Conservation (phyloP, 1,139 yeast species). For the Candida sanyaensis region DNA sequence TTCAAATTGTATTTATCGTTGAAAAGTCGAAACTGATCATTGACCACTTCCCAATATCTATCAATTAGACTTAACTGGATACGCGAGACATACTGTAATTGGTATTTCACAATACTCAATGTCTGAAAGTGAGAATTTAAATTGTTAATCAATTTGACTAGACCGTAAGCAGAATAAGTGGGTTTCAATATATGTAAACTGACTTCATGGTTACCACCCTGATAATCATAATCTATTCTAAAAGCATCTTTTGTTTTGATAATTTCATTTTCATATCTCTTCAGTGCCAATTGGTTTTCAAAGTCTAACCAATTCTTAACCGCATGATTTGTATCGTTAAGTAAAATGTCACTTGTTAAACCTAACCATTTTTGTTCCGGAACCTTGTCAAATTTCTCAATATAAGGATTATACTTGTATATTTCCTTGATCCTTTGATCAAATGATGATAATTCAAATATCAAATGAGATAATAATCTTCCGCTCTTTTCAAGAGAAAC, state of each 20-base stretch:
- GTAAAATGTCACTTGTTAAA: slow-evolving; percentile 55
- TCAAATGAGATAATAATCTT: slow-evolving; percentile 57
- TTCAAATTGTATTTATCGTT: slow-evolving; percentile 43
- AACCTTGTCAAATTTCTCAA: slow-evolving; percentile 25
- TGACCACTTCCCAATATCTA: slow-evolving; percentile 54
- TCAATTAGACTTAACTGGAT: slow-evolving; percentile 70
- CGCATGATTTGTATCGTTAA: slow-evolving; percentile 34
- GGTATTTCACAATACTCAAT: slow-evolving; percentile 59
- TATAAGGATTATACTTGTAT: slow-evolving; percentile 58
- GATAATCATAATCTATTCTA: slow-evolving; percentile 62
- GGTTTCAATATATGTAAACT: slow-evolving; percentile 49
- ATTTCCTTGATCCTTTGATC: slow-evolving; percentile 55
- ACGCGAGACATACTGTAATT: slow-evolving; percentile 66
- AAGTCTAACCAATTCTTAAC: slow-evolving; percentile 61
- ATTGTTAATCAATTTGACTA: slow-evolving; percentile 64
- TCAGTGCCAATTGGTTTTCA: slow-evolving; percentile 59
- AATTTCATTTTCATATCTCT: slow-evolving; percentile 58
- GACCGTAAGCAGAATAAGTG: slow-evolving; percentile 63
- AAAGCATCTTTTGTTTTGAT: slow-evolving; percentile 56
- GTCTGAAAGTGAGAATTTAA: slow-evolving; percentile 65
- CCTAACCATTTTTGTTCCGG: slow-evolving; percentile 57
- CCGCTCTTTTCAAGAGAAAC: slow-evolving; percentile 42
- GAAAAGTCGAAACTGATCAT: slow-evolving; percentile 47
- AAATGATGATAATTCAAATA: slow-evolving; percentile 59
- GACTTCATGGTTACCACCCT: slow-evolving; percentile 29